phyloP scores from a whole-genome alignment of 495 filamentous ascomycete species.

The Aspergillus sparsus region DNA sequence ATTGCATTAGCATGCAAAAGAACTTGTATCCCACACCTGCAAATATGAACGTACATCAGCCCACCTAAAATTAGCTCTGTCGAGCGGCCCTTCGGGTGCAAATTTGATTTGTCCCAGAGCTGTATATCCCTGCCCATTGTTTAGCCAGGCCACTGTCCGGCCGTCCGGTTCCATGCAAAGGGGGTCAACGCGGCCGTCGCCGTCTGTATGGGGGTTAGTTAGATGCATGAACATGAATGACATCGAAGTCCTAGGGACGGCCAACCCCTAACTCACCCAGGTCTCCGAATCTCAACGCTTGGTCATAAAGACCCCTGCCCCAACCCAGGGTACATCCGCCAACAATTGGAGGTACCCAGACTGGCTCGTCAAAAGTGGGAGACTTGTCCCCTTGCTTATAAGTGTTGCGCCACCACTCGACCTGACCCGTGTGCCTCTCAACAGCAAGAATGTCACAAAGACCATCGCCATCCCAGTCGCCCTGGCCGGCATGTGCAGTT shows the following conservation, averaged over 20 bases:
- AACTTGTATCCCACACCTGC: too few species aligned
- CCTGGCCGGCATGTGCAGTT: conserved; percentile 6
- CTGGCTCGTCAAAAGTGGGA: neutral
- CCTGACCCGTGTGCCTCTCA: conserved; percentile 20
- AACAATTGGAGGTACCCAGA: conserved; percentile 5
- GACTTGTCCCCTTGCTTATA: neutral
- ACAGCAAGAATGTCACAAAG: conserved; percentile 30
- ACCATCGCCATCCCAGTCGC: conserved; percentile 34
- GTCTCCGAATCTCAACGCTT: conserved; percentile 28
- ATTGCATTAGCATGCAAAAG: too few species aligned
- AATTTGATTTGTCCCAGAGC: neutral
- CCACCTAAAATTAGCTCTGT: conserved; percentile 1
- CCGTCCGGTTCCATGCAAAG: conserved; percentile 11
- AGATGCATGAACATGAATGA: too few species aligned
- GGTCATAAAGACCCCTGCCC: conserved; percentile 27
- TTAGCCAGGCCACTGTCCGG: conserved; percentile 5
- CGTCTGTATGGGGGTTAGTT: neutral
- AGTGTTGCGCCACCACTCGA: conserved; percentile 29
- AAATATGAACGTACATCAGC: neutral
- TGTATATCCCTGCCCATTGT: conserved; percentile 5
- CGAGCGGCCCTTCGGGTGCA: neutral
- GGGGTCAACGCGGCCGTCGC: conserved; percentile 16
- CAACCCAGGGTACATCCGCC: conserved; percentile 25
- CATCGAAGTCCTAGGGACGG: too few species aligned
- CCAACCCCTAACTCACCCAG: conserved; percentile 2